Conservation (phyloP, 2,329 filamentous ascomycete species). For the Sporothrix pseudoabietina region DNA sequence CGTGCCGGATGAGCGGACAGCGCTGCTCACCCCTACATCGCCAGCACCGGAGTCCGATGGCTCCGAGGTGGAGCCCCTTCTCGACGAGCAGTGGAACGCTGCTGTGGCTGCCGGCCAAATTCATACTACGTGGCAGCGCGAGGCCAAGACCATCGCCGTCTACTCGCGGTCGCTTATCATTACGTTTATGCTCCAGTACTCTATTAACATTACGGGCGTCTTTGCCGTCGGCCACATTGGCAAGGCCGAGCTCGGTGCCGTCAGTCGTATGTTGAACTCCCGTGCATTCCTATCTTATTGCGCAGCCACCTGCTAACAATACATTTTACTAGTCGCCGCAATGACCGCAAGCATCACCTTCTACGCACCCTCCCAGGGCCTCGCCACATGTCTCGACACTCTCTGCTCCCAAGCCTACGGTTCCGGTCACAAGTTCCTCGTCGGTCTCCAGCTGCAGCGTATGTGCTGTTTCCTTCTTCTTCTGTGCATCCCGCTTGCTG, state of each 20-base stretch:
- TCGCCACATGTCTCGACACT: conserved; percentile 88
- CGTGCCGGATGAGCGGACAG: conserved; percentile 44
- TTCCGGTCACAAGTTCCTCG: conserved; percentile 83
- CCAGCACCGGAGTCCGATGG: neutral
- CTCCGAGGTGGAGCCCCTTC: conserved; percentile 40
- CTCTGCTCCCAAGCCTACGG: conserved; percentile 94
- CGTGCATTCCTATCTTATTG: neutral
- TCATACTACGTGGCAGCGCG: conserved; percentile 86
- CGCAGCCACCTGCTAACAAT: neutral
- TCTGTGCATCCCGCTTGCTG: conserved; percentile 69
- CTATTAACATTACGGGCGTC: conserved; percentile 77
- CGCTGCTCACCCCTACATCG: conserved; percentile 38
- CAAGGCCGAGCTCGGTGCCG: conserved; percentile 67
- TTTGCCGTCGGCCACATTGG: conserved; percentile 78
- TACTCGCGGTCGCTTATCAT: conserved; percentile 72
- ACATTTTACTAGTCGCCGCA: conserved; percentile 54
- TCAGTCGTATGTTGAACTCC: conserved; percentile 51
- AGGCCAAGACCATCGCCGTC: conserved; percentile 75
- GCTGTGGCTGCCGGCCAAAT: conserved; percentile 80
- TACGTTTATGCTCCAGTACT: conserved; percentile 80
- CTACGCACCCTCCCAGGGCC: conserved; percentile 76
- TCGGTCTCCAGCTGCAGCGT: conserved; percentile 78
- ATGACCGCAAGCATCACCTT: conserved; percentile 83
- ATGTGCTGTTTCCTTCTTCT: conserved; percentile 75
- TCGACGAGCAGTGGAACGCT: conserved; percentile 80